Evolutionary conservation across 805 yeast genomes (phyloP), one percentile per base, ranked within the genome.

Genomic region (Hanseniaspora singularis): DNA sequence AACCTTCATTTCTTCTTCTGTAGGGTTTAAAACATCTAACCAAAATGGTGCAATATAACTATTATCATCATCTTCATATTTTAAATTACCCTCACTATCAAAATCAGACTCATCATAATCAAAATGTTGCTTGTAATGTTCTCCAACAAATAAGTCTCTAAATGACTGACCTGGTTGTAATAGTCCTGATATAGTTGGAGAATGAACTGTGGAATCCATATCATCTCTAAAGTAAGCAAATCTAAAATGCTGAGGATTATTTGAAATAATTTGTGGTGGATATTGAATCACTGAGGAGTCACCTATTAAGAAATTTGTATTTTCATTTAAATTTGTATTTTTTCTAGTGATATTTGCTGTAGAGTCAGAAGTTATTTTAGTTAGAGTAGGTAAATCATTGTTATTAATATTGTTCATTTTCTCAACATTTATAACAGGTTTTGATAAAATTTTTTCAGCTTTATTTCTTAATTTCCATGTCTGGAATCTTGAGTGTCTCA

Each of bases 1-100:
- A 0, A 81, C 92, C 57, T 89, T 87, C 94, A 92, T 85, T 62
- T 89, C 98, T 54, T 87, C 96, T 57, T 92, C 97, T 0, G 95
- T 83, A 10, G 98, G 98, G 57, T 85, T 81, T 49, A 84, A 66
- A 11, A 89, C 82, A 62, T 89, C 97, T 10, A 89, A 69, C 98
- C 98, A 89, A 69, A 89, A 87, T 15, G 95, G 88, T 2, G 77
- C 68, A 8, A 68, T 68, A 19, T 71, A 74, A 11, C 59, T 36
- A 32, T 40, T 40, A 15, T 46, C 50, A 20, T 34, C 26, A 19
- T 34, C 26, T 19, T 11, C 42, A 33, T 38, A 34, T 27, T 22
- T 33, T 33, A 37, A 23, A 24, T 45, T 45, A 1, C 38, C 40
- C 26, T 51, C 38, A 14, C 37, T 31, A 36, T 51, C 51, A 37